phyloP scores from a whole-genome alignment of 116 monocot genomes.

The Iris pallida region DNA sequence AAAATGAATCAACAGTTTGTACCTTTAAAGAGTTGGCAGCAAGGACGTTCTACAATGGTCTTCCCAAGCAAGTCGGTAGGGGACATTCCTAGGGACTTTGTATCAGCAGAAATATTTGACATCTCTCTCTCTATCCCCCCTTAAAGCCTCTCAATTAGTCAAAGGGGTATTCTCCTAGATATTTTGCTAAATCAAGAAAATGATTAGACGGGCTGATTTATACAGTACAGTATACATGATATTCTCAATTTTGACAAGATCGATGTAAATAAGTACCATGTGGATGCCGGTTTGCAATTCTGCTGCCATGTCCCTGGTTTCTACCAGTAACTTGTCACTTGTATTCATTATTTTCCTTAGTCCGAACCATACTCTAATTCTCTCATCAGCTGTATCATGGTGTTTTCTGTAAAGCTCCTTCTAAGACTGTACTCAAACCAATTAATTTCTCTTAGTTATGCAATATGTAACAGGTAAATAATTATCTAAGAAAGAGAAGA shows the following conservation, averaged over 20 bases:
- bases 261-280: constrained; percentile 47
- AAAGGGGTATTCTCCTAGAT: too few species aligned
- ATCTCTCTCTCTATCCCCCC: too few species aligned
- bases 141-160: too few species aligned
- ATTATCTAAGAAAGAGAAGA: background rate
- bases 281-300: constrained; percentile 84
- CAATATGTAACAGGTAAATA: background rate
- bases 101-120: too few species aligned
- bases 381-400: constrained; percentile 78
- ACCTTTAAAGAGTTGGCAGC: too few species aligned
- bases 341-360: constrained; percentile 93
- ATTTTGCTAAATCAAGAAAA: too few species aligned
- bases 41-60: too few species aligned
- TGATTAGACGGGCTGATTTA: too few species aligned
- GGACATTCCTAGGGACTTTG: too few species aligned
- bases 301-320: constrained; percentile 62
- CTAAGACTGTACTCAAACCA: constrained; percentile 50
- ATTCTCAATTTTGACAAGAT: background rate
- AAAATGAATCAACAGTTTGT: too few species aligned
- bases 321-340: constrained; percentile 54
- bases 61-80: too few species aligned
- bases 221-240: too few species aligned
- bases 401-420: constrained; percentile 65
- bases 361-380: constrained; percentile 90
- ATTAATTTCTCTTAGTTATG: constrained; percentile 7